Conservation (phyloP, 2,329 filamentous ascomycete genomes). For the Bipolaris zeicola region DNA sequence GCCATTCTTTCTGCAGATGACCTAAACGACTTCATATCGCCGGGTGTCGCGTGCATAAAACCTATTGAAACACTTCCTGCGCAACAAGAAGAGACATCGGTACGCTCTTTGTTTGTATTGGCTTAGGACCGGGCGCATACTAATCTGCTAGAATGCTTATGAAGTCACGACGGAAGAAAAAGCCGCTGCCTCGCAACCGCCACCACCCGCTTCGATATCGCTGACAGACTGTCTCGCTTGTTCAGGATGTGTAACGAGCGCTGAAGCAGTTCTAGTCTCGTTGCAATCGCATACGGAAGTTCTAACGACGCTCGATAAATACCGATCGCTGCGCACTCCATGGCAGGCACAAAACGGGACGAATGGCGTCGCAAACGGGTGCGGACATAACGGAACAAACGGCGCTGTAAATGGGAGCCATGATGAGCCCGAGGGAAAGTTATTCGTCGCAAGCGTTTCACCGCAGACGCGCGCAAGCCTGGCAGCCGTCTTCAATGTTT, state of each 20-base stretch:
- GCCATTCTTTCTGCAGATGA: constrained; percentile 97
- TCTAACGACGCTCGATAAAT: constrained; percentile 75
- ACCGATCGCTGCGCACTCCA: constrained; percentile 51
- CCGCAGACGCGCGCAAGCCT: constrained; percentile 89
- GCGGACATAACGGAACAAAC: too few relatives aligned
- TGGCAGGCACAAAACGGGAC: constrained; percentile 39
- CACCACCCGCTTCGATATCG: constrained; percentile 85
- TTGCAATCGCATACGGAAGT: constrained; percentile 94
- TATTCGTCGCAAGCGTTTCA: constrained; percentile 92
- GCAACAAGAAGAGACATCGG: constrained; percentile 55
- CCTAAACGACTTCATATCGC: constrained; percentile 98
- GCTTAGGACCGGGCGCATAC: constrained; percentile 27
- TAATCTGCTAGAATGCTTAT: constrained; percentile 61
- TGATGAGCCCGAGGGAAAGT: constrained; percentile 59
- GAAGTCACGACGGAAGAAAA: constrained; percentile 95
- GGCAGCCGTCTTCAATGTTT: constrained; percentile 79
- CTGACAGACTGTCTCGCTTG: constrained; percentile 97
- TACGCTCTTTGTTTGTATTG: constrained; percentile 34
- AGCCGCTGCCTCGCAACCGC: constrained; percentile 59
- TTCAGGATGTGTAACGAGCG: constrained; percentile 95
- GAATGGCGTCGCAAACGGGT: constrained; percentile 18
- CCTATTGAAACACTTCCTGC: constrained; percentile 87
- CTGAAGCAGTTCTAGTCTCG: constrained; percentile 94
- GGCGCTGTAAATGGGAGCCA: constrained; percentile 17
- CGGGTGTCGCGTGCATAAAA: constrained; percentile 97